These are phyloP conservation scores for Aurifilum marmelostoma DNA, from an alignment of 2,329 filamentous ascomycete species.

Conservation along the genomic window DNA sequence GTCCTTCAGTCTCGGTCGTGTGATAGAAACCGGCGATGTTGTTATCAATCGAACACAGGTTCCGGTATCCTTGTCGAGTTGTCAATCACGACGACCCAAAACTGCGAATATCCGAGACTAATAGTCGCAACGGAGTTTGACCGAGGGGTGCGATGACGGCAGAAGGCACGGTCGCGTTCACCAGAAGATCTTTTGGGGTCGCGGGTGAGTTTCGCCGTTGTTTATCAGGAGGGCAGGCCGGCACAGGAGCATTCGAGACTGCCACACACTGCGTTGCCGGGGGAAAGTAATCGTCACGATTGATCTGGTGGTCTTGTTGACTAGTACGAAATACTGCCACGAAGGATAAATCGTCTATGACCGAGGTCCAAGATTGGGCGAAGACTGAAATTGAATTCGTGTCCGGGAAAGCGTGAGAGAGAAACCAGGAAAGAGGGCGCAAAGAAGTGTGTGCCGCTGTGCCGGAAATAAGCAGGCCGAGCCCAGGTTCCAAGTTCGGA, in stretches of 20 bases:
- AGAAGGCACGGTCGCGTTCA: not conserved
- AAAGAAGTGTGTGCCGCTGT: conserved; percentile 8
- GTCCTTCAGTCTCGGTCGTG: not conserved
- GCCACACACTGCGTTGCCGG: not conserved
- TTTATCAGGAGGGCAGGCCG: conserved; percentile 1
- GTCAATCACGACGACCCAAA: conserved; percentile 7
- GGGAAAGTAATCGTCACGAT: not conserved
- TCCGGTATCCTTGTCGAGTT: conserved; percentile 14
- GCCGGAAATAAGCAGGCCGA: conserved; percentile 12
- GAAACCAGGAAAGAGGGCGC: conserved; percentile 8
- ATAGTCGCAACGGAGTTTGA: conserved; percentile 24
- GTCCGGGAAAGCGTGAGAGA: conserved; percentile 3
- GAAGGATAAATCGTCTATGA: not conserved
- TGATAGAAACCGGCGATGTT: not conserved
- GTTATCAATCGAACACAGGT: conserved; percentile 4
- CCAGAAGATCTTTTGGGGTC: conserved; percentile 2
- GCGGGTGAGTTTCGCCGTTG: conserved; percentile 14
- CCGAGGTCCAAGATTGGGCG: not conserved
- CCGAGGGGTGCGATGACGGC: conserved; percentile 22
- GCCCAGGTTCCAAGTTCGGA: conserved; percentile 10
- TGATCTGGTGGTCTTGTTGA: not conserved
- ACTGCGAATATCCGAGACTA: conserved; percentile 11
- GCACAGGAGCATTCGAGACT: not conserved
- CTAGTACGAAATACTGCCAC: not conserved
- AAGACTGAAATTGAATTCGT: not conserved